Percentiles rank a stretch among this genome's conserved stretches.
Evolutionary conservation across 257 asterid genomes (phyloP).

Genomic region (Capsicum baccatum): DNA sequence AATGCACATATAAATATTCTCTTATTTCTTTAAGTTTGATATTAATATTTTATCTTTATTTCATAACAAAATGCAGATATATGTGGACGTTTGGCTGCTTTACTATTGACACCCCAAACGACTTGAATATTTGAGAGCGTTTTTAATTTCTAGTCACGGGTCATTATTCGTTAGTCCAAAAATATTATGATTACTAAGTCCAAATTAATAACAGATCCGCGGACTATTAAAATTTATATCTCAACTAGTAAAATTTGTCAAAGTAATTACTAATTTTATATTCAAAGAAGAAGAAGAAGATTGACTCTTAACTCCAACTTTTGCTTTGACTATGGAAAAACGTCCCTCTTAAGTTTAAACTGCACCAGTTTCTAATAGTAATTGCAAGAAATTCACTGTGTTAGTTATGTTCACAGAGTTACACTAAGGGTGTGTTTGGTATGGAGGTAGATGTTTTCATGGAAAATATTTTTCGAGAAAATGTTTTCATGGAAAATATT

Average conservation of each 20-base stretch:
- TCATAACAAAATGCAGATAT: background rate
- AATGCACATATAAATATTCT: no score
- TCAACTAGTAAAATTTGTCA: background rate
- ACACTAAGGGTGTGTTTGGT: background rate
- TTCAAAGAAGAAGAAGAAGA: conserved; percentile 14
- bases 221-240: background rate
- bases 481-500: no score
- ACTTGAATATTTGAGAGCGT: background rate
- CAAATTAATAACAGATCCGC: conserved; percentile 13
- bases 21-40: no score
- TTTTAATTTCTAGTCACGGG: conserved; percentile 20
- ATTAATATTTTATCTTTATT: no score
- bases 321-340: conserved; percentile 14
- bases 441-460: no score
- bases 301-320: background rate
- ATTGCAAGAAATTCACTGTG: background rate
- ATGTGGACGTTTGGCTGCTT: background rate
- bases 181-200: conserved; percentile 21
- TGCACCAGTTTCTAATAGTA: background rate
- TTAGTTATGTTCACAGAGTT: background rate
- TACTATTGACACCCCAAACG: background rate
- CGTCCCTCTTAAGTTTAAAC: background rate
- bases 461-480: no score
- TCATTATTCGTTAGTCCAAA: conserved; percentile 18
- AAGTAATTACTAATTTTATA: background rate